Percentiles rank a stretch among this genome's conserved stretches.
These are phyloP conservation scores for Pterocarpus macrocarpus DNA, from an alignment of 306 rosid genomes.

Conservation along the genomic window DNA sequence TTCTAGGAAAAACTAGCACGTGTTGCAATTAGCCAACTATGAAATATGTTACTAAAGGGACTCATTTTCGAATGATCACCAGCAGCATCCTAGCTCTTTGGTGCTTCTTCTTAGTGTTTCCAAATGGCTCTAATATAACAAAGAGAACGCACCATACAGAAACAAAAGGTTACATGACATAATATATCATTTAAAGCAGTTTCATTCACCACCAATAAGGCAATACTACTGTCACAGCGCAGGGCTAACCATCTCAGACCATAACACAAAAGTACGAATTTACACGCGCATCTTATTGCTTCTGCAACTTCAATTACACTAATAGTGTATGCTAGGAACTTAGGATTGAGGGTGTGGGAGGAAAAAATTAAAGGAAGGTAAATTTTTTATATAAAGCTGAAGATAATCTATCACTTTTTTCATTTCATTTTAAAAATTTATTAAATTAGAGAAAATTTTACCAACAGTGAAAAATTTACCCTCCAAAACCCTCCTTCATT, in stretches of 20 bases:
- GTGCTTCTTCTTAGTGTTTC: not conserved
- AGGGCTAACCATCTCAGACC: not conserved
- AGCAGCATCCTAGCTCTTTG: not conserved
- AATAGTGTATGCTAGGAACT: too few relatives aligned
- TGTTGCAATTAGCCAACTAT: not conserved
- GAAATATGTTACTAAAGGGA: not conserved
- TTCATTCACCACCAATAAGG: not conserved
- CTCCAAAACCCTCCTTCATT: too few relatives aligned
- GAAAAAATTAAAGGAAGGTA: too few relatives aligned
- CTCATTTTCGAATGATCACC: slow-evolving; percentile 26
- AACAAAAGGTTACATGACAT: not conserved
- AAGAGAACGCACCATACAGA: not conserved
- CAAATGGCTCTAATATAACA: not conserved
- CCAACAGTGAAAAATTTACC: too few relatives aligned
- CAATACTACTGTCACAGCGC: not conserved
- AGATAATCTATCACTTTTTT: too few relatives aligned
- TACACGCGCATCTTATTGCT: not conserved
- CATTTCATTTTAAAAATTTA: too few relatives aligned
- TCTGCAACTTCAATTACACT: not conserved
- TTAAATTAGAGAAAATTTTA: too few relatives aligned
- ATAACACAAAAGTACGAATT: slow-evolving; percentile 12
- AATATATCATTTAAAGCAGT: not conserved
- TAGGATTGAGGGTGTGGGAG: too few relatives aligned
- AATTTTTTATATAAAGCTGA: too few relatives aligned
- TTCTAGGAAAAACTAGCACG: not conserved